A percentile compares a stretch with the other conserved stretches of the same genome.
Evolutionary conservation across 1,139 yeast genomes (phyloP).

Genomic region (Geotrichum cucujoidarum): DNA sequence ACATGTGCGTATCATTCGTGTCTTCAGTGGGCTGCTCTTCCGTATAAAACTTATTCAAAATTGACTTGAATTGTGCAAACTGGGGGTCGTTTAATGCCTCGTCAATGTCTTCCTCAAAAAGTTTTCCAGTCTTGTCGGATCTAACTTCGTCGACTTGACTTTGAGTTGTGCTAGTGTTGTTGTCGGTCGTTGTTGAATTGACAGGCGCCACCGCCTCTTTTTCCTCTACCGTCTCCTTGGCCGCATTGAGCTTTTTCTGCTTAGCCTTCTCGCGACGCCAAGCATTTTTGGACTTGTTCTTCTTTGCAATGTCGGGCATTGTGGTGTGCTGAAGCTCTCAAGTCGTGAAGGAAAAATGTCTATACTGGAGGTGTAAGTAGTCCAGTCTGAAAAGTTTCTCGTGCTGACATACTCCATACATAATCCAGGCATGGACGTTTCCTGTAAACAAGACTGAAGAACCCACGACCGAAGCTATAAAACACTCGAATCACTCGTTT

Average conservation of each 20-base stretch:
- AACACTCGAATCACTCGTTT: too few relatives aligned
- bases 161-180: background rate
- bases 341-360: too few relatives aligned
- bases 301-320: conserved; percentile 11
- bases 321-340: too few relatives aligned
- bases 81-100: conserved; percentile 38
- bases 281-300: conserved; percentile 40
- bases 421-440: too few relatives aligned
- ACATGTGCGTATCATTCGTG: conserved; percentile 33
- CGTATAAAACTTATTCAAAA: conserved; percentile 42
- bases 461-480: too few relatives aligned
- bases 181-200: conserved; percentile 9
- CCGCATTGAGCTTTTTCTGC: conserved; percentile 39
- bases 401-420: too few relatives aligned
- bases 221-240: conserved; percentile 12
- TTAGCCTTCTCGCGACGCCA: conserved; percentile 58
- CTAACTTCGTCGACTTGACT: background rate
- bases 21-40: conserved; percentile 22
- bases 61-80: conserved; percentile 41
- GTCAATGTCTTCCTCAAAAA: conserved; percentile 30
- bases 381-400: too few relatives aligned
- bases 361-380: too few relatives aligned
- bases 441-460: too few relatives aligned
- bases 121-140: conserved; percentile 5
- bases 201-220: background rate